phyloP scores from a whole-genome alignment of 495 filamentous ascomycete species.

The Niebla homalea region DNA sequence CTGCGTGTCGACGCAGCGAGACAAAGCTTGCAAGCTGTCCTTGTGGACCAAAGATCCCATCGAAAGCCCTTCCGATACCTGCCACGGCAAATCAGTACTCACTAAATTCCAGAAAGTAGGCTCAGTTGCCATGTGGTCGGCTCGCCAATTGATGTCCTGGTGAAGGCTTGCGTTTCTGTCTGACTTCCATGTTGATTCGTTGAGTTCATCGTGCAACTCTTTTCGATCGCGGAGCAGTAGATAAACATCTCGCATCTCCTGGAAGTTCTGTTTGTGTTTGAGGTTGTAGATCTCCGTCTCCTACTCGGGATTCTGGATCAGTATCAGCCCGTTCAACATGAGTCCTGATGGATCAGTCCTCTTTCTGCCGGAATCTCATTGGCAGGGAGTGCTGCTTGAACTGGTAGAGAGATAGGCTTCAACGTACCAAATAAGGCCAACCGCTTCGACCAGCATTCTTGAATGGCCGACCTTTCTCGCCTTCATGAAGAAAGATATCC shows the following conservation, averaged over 20 bases:
- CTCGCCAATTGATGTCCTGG: conserved; percentile 17
- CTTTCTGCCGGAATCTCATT: too few relatives aligned
- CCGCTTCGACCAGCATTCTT: conserved; percentile 14
- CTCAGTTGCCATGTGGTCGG: conserved; percentile 12
- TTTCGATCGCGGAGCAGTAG: conserved; percentile 13
- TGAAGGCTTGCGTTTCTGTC: conserved; percentile 19
- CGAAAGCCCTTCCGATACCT: conserved; percentile 19
- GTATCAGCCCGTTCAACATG: too few relatives aligned
- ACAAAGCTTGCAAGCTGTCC: conserved; percentile 13
- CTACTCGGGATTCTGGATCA: too few relatives aligned
- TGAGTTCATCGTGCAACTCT: conserved; percentile 13
- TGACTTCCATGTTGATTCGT: conserved; percentile 14
- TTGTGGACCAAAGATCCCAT: conserved; percentile 12
- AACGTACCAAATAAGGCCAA: conserved; percentile 15
- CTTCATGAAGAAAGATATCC: conserved; percentile 17
- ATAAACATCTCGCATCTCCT: conserved; percentile 20
- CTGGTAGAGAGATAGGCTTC: too few relatives aligned
- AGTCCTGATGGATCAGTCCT: too few relatives aligned
- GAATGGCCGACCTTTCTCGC: conserved; percentile 13
- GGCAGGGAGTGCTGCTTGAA: too few relatives aligned
- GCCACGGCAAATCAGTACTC: conserved; percentile 19
- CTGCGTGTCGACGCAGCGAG: conserved; percentile 11
- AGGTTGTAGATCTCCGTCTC: conserved; percentile 21
- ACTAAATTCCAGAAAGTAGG: conserved; percentile 16
- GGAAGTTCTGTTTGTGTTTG: conserved; percentile 15